Evolutionary conservation across 805 yeast species (phyloP), one percentile per base, ranked within the genome.

Genomic region (Nakazawaea wickerhamii): DNA sequence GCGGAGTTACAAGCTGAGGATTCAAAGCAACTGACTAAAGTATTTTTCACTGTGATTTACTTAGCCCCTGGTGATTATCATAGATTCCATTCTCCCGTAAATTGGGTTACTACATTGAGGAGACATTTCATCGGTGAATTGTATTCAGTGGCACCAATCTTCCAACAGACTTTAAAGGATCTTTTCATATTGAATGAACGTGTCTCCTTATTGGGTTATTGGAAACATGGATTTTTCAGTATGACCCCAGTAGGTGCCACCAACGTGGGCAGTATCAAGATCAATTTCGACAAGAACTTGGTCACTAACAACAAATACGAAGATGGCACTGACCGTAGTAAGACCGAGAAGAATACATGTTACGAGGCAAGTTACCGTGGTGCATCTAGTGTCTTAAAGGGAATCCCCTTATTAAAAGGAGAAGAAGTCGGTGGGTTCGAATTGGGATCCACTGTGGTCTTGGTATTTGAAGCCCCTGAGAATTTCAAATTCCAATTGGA

Each of bases 241-340:
- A 93, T 93, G 99, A 91, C 96, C 1, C 97, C 99, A 0, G 99
- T 93, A 10, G 99, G 99, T 11, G 99, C 99, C 19, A 93, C 99
- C 2, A 93, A 93, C 64, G 99, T 93, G 23, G 99, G 99, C 5
- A 84, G 95, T 54, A 93, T 93, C 50, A 81, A 84, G 46, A 73
- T 93, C 50, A 88, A 90, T 58, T 93, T 93, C 55, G 99, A 93
- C 63, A 82, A 83, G 64, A 90, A 86, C 55, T 74, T 93, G 55
- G 75, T 82, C 30, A 93, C 99, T 11, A 93, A 93, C 60, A 81
- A 79, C 25, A 71, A 73, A 35, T 79, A 77, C 51, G 81, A 78
- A 58, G 75, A 73, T 48, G 11, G 4, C 5, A 28, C 40, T 1
- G 34, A 10, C 15, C 17, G 30, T 27, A 20, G 38, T 17, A 69